phyloP scores from a whole-genome alignment of 1,139 yeast species.

The Wickerhamomyces sp. region DNA sequence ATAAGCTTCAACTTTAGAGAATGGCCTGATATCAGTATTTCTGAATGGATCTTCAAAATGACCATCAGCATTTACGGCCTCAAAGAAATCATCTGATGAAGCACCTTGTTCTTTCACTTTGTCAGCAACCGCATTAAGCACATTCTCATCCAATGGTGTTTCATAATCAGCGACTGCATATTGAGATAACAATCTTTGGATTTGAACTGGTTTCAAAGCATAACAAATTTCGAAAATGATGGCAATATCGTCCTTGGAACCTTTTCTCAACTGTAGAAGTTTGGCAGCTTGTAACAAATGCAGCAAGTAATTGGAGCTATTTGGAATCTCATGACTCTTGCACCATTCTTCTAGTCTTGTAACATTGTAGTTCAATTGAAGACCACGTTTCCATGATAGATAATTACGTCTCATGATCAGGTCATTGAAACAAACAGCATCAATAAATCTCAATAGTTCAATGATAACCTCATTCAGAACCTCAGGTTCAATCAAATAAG shows the following conservation, averaged over 20 bases:
- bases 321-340: slow-evolving; percentile 87
- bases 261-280: slow-evolving; percentile 84
- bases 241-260: slow-evolving; percentile 84
- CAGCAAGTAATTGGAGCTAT: slow-evolving; percentile 81
- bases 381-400: slow-evolving; percentile 95
- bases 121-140: slow-evolving; percentile 78
- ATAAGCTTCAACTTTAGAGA: slow-evolving; percentile 88
- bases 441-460: slow-evolving; percentile 81
- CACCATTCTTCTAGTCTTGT: slow-evolving; percentile 99
- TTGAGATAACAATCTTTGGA: slow-evolving; percentile 85
- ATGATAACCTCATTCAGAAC: slow-evolving; percentile 82
- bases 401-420: slow-evolving; percentile 92
- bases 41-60: slow-evolving; percentile 88
- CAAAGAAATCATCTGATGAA: slow-evolving; percentile 58
- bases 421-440: slow-evolving; percentile 94
- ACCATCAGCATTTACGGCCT: slow-evolving; percentile 58
- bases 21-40: slow-evolving; percentile 76
- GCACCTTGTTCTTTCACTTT: slow-evolving; percentile 65
- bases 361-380: slow-evolving; percentile 93
- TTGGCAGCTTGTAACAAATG: slow-evolving; percentile 94
- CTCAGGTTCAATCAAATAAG: slow-evolving; percentile 80
- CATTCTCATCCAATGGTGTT: slow-evolving; percentile 84
- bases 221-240: slow-evolving; percentile 94
- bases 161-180: slow-evolving; percentile 94
- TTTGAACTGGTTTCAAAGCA: slow-evolving; percentile 88